Evolutionary conservation across 2,329 filamentous ascomycete genomes (phyloP), one percentile per base, ranked within the genome.

Genomic region (Cladosporium sp.): DNA sequence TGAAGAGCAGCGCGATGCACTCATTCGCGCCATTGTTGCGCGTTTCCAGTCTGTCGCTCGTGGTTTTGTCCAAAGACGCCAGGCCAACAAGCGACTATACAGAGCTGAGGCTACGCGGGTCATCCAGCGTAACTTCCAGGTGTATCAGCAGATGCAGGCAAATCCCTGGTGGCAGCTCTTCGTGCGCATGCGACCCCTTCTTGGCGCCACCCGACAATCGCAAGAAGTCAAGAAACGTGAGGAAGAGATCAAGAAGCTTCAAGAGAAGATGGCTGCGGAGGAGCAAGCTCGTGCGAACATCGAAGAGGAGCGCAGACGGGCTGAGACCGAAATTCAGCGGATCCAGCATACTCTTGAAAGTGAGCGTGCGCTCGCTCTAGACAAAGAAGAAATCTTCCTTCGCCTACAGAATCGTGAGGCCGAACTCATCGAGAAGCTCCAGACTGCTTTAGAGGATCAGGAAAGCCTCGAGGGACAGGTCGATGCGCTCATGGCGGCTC

Each of bases 341-440:
- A 92, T 98, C 57, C 93, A 97, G 76, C 92, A 98, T 73, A 96
- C 92, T 0, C 84, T 99, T 1, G 96, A 99, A 78, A 97, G 93
- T 71, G 96, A 99, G 79, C 88, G 95, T 59, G 92, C 94, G n/a
- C 84, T 99, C 51, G 95, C 95, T 0, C 82, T 99, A 5, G 95
- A 99, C 79, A 99, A 99, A 77, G 96, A 99, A 76, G 95, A 99
- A 74, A 99, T 99, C 67, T 99, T 98, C 83, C 96, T 94, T 76
- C 88, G 96, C n/a, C 84, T 99, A 26, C 95, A 97, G 75, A 82
- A 90, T 63, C 90, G 95, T n/a, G 95, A 99, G 79, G 86, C 88
- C 12, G 94, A 99, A 76, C 85, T 99, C 4, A 92, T 90, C 62
- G 96, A 99, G 74, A 97, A 98, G 80, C 86, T 99, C 32, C 87